Evolutionary conservation across 2,329 filamentous ascomycete species (phyloP), one percentile per base, ranked within the genome.

Genomic region (Pseudocercospora fijiensis): DNA sequence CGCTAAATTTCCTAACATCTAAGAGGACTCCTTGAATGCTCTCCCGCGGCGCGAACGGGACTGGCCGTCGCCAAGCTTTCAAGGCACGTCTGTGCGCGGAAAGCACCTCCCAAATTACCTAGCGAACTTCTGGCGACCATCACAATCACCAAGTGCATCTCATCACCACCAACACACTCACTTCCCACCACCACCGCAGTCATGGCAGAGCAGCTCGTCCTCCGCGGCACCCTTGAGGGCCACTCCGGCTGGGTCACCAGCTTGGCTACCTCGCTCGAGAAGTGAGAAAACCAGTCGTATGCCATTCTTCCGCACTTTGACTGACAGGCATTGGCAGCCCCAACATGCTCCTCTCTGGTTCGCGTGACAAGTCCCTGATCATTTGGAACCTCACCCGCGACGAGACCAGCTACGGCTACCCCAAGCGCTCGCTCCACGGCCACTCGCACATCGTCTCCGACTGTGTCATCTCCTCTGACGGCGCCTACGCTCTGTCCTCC

Each of bases 301-400:
- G 52, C 37, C 47, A 33, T 72, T 61, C 69, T 53, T 57, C 63
- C 63, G 43, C 45, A 43, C 26, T 11, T 18, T 52, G 22, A 63
- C 53, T 64, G 47, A 65, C 56, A 60, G 52, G 22, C 20, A 24
- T 57, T 58, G 28, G 30, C 78, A 88, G 92, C 90, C 95, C 95
- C 79, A 98, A 99, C 88, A 98, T 99, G 94, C 93, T 99, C 81
- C 89, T 99, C 78, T 99, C 95, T 75, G 94, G 86, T 78, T 92
- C 88, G 80, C 92, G 95, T 85, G 95, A 99, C 88, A 97, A 98
- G 90, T 91, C 91, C 75, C 86, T 99, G 81, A 99, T 99, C 86
- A 96, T 99, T 88, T 99, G 95, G 95, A 96, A 97, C 88, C 88
- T 99, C 78, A 98, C 95, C 83, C 94, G 95, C 84, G 93, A 98